Evolutionary conservation across 2,329 filamentous ascomycete genomes (phyloP).

Genomic region (Neofusicoccum parvum): DNA sequence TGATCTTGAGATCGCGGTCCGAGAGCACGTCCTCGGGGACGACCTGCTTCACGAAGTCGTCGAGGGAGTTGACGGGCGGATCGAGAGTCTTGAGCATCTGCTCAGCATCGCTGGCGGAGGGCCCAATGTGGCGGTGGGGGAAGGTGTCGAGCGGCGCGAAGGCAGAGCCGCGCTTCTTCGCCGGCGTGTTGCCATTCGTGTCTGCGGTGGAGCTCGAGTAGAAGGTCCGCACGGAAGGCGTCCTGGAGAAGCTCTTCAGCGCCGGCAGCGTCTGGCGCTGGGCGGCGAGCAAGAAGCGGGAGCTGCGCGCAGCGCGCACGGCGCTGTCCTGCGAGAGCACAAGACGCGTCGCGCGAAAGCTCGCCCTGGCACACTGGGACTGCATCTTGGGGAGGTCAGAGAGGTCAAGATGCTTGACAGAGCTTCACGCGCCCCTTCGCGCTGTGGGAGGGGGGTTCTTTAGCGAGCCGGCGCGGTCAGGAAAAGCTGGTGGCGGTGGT

Average conservation of each 20-base stretch:
- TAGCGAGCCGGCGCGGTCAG: neutral
- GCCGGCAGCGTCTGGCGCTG: neutral
- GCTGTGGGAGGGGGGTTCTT: neutral
- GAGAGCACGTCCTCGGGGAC: conserved; percentile 79
- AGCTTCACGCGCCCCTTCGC: neutral
- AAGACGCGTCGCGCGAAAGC: conserved; percentile 19
- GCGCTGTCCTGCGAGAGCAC: conserved; percentile 9
- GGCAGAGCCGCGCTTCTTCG: conserved; percentile 18
- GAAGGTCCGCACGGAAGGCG: conserved; percentile 20
- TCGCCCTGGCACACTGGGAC: conserved; percentile 20
- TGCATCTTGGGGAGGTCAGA: conserved; percentile 12
- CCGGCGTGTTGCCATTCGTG: conserved; percentile 20
- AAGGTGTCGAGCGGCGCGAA: conserved; percentile 64
- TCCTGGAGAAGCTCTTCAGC: neutral
- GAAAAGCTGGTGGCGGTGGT: conserved; percentile 3
- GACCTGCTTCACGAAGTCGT: conserved; percentile 83
- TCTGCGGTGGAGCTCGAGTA: conserved; percentile 27
- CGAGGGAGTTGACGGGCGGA: conserved; percentile 71
- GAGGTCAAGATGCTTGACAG: neutral
- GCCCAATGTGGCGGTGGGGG: conserved; percentile 83
- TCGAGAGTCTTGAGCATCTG: conserved; percentile 81
- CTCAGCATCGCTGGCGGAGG: conserved; percentile 67
- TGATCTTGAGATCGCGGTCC: conserved; percentile 62
- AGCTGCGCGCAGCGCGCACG: neutral
- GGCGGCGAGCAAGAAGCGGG: neutral